Evolutionary conservation across 129 eudicot genomes (phyloP).

Genomic region (Flaveria linearis): DNA sequence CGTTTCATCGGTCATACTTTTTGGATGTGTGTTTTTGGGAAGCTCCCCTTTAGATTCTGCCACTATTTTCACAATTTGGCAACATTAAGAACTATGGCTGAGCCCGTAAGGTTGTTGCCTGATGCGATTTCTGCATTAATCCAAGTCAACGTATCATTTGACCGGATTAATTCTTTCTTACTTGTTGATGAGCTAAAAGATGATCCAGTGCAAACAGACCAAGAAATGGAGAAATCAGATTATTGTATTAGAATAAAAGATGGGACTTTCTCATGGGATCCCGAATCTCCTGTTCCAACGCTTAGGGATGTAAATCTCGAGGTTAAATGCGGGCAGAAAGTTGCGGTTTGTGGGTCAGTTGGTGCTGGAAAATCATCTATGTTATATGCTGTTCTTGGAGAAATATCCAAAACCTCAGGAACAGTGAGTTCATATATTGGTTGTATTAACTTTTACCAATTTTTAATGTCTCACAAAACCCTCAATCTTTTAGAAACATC

Average conservation of each 20-base stretch:
- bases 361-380: conserved; percentile 74
- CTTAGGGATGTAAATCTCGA: conserved; percentile 36
- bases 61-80: conserved; percentile 70
- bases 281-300: conserved; percentile 36
- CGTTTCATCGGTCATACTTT: conserved; percentile 52
- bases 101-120: conserved; percentile 64
- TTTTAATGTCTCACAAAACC: too few species aligned
- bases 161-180: conserved; percentile 60
- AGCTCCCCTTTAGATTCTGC: conserved; percentile 65
- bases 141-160: conserved; percentile 71
- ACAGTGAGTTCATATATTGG: conserved; percentile 39
- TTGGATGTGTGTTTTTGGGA: conserved; percentile 49
- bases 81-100: conserved; percentile 56
- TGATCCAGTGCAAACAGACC: conserved; percentile 5
- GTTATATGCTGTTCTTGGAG: conserved; percentile 63
- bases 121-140: conserved; percentile 58
- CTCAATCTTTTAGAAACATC: too few species aligned
- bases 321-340: conserved; percentile 43
- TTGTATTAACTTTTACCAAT: background rate
- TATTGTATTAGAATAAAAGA: conserved; percentile 35
- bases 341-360: conserved; percentile 69
- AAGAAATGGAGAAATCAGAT: conserved; percentile 15
- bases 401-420: conserved; percentile 58
- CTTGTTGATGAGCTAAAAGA: conserved; percentile 64
- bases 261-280: conserved; percentile 55